Evolutionary conservation across 176 grass and related monocot species (phyloP), one percentile per base, ranked within the genome.

Genomic region (Paspalum notatum): DNA sequence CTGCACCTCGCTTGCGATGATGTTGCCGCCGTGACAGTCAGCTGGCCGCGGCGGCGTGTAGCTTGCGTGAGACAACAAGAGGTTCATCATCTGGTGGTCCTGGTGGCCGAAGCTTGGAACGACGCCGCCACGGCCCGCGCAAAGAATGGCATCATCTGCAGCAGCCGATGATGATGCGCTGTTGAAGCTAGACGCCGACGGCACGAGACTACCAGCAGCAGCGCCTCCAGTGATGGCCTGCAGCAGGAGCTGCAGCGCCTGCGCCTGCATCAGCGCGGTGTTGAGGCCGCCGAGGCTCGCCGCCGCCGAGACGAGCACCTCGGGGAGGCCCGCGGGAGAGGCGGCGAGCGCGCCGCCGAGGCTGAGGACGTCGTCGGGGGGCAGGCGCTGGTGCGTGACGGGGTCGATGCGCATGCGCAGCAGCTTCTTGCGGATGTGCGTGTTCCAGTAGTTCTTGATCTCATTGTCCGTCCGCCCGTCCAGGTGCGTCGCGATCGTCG

Each of bases 381-480:
- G 78, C 59, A 91, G 59, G 1, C 62, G 83, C 26, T 77, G 72
- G 81, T 96, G 93, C 5, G 90, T 96, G 65, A 82, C 87, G 1
- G 93, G 93, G 83, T 96, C 90, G 50, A 96, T 32, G 22, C 90
- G 85, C 72, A 83, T 86, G 38, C 84, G 66, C 25, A 82, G 20
- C 54, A 96, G 90, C 85, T 89, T 96, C 92, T 94, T 94, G 21
- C 76, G 57, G 76, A 91, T 88, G 81, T 85, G 89, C 52, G 89
- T 91, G 64, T 91, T 91, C 85, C 85, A 91, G 85, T 91, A 81
- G 85, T 91, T 91, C 85, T 91, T 91, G 80, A 91, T 91, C 85
- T 91, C 89, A 85, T 91, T 91, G 85, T 91, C 89, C 57, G 85
- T 91, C 71, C 89, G 75, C 12, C 89, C 85, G 9, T 88, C 78